Conservation (phyloP, 805 yeast genomes). For the Kuraishia cidri region DNA sequence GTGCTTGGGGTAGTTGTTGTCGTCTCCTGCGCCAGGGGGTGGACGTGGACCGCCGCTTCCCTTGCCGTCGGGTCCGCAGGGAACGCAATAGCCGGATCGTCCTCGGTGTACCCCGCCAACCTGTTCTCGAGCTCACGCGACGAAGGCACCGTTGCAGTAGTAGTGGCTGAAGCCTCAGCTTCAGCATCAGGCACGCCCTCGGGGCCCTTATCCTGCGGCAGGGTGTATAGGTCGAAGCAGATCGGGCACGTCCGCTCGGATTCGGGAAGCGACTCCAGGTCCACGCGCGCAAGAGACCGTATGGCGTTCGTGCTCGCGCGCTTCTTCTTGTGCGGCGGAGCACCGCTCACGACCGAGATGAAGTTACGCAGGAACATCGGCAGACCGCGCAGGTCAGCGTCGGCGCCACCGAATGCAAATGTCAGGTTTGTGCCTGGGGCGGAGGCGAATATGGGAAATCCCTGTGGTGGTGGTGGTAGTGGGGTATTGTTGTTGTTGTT, state of each 20-base stretch:
- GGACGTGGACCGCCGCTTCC: background rate
- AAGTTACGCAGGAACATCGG: background rate
- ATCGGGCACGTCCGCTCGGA: constrained; percentile 28
- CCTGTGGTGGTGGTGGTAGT: too few relatives aligned
- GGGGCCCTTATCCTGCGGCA: background rate
- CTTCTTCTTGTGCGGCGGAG: constrained; percentile 6
- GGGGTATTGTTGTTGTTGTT: too few relatives aligned
- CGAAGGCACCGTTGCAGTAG: background rate
- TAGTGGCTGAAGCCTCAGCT: background rate
- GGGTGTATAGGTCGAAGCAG: constrained; percentile 26
- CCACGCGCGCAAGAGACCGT: constrained; percentile 17
- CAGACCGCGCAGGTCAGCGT: too few relatives aligned
- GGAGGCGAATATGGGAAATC: too few relatives aligned
- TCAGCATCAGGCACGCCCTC: background rate
- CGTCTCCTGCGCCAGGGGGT: background rate
- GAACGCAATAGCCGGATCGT: constrained; percentile 17
- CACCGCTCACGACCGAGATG: background rate
- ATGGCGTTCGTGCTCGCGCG: constrained; percentile 22
- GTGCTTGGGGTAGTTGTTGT: background rate
- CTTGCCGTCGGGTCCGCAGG: constrained; percentile 17
- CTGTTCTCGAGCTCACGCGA: constrained; percentile 8
- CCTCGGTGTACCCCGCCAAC: constrained; percentile 10
- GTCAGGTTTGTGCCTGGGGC: too few relatives aligned
- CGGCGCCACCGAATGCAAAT: too few relatives aligned
- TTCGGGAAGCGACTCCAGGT: constrained; percentile 16